A percentile compares a stretch with the other conserved stretches of the same genome.
Evolutionary conservation across 768 basidiomycete species (phyloP).

Genomic region (Phanerodontia chrysosporium): DNA sequence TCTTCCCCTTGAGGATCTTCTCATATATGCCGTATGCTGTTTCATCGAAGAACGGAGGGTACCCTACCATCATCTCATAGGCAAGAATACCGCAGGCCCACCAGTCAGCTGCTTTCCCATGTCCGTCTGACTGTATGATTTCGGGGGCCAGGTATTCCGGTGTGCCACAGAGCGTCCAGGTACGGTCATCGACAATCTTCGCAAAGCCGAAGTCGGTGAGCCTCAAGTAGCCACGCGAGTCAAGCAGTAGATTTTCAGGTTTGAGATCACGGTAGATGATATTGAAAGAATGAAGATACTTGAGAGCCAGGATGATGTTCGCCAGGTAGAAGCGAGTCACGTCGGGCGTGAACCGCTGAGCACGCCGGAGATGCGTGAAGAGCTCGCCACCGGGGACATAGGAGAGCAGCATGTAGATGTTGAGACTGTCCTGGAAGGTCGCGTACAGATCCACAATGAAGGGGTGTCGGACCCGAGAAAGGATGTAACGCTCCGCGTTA

Average conservation of each 20-base stretch:
- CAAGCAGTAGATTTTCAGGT: conserved; percentile 96
- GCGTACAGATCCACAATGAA: conserved; percentile 96
- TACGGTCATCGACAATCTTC: conserved; percentile 95
- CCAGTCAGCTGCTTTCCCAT: conserved; percentile 98
- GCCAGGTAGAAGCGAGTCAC: conserved; percentile 98
- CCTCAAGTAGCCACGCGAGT: conserved; percentile 88
- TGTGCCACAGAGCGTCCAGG: conserved; percentile 95
- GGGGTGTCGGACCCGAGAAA: conserved; percentile 87
- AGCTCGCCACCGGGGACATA: conserved; percentile 97
- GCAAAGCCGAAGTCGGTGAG: conserved; percentile 99
- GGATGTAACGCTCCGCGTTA: conserved; percentile 91
- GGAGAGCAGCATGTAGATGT: conserved; percentile 97
- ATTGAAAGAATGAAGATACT: conserved; percentile 92
- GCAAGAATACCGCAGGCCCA: conserved; percentile 98
- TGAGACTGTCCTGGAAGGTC: conserved; percentile 92
- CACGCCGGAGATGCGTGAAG: conserved; percentile 92
- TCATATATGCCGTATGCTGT: conserved; percentile 98
- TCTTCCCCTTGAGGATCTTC: conserved; percentile 85
- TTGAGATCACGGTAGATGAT: conserved; percentile 99
- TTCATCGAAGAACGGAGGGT: conserved; percentile 97
- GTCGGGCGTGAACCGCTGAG: conserved; percentile 92
- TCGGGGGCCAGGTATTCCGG: conserved; percentile 98
- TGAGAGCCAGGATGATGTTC: conserved; percentile 90
- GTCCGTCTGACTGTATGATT: conserved; percentile 96
- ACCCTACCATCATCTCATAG: conserved; percentile 98